phyloP scores from a whole-genome alignment of 441 rosid genomes.

The Mallotus repandus region DNA sequence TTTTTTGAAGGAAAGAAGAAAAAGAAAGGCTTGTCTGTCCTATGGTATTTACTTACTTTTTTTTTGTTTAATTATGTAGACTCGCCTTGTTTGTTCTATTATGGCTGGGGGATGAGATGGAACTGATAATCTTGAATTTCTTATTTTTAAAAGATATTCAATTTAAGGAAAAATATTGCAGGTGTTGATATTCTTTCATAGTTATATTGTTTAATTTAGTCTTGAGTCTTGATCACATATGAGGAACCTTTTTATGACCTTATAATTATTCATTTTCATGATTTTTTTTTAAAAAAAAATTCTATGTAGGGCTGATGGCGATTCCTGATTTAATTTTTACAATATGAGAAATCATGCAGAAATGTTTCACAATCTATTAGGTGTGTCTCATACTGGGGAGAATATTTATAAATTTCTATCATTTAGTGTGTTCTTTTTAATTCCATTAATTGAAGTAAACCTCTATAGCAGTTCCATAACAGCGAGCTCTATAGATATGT shows the following conservation, averaged over 20 bases:
- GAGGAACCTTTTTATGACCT: too few species aligned
- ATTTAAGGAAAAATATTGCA: not conserved
- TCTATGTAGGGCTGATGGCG: slow-evolving; percentile 71
- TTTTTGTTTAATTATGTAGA: not conserved
- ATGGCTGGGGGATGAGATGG: not conserved
- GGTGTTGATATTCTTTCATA: not conserved
- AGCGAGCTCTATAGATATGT: not conserved
- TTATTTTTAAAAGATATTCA: not conserved
- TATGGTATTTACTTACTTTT: not conserved
- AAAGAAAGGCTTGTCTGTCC: not conserved
- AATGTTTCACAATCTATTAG: slow-evolving; percentile 81
- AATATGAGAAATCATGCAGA: slow-evolving; percentile 83
- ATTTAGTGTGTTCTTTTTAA: not conserved
- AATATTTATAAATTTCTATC: slow-evolving; percentile 9
- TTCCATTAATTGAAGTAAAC: not conserved
- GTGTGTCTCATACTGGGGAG: slow-evolving; percentile 37
- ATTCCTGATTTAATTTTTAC: slow-evolving; percentile 78
- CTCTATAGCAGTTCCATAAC: not conserved
- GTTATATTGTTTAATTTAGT: not conserved
- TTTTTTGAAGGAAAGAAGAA: too few species aligned
- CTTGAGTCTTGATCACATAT: too few species aligned
- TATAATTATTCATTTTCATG: too few species aligned
- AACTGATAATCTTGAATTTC: too few species aligned
- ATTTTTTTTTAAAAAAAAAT: not conserved
- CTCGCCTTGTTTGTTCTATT: too few species aligned